Base-by-base conservation (phyloP, 1,139 yeast genomes). In the Scheffersomyces illinoinensis region DNA sequence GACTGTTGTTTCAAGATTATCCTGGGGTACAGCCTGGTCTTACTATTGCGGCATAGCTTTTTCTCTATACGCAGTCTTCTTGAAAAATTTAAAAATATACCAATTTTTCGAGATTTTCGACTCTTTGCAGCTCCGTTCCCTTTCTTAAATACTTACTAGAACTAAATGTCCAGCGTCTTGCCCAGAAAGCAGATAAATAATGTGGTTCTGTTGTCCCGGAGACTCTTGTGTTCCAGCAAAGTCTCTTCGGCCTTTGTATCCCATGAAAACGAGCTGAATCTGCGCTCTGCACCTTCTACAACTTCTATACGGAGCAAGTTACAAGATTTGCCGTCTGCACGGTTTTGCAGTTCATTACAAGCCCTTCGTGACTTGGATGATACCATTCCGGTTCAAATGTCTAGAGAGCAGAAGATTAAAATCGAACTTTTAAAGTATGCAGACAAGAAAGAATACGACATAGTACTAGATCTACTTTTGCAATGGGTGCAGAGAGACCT, bases 391-490 rank as follows among this genome's bases (percentile, higher is more conserved):
- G 26, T 7, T 8, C 24, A 12, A 20, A 12, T 48, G 10, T 24
- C 26, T 12, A 19, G 51, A 48, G 24, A 48, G 26, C 43, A 48
- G 26, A 48, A 20, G n/a, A 61, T 62, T 59, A 69, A 63, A 50
- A 58, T 55, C 50, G 66, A 66, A 55, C 57, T 74, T 26, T 65
- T 66, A 55, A 57, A 58, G 10, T 59, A 71, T 46, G 62, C 70
- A 26, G 66, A 67, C 5, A 59, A 58, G n/a, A 60, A 62, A 50
- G 64, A 68, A 24, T 72, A 61, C 58, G 64, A 63, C 7, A 62
- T 65, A 14, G 62, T 74, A 53, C 57, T 71, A 50, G 67, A 71
- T 46, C 64, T 73, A 7, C 62, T 75, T 43, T 54, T 68, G 24
- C 68, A 63, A 39, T 62, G 71, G 63, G 63, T 73, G 19, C 56